Conservation (phyloP, 2,329 filamentous ascomycete genomes). For the Aspergillus jensenii region DNA sequence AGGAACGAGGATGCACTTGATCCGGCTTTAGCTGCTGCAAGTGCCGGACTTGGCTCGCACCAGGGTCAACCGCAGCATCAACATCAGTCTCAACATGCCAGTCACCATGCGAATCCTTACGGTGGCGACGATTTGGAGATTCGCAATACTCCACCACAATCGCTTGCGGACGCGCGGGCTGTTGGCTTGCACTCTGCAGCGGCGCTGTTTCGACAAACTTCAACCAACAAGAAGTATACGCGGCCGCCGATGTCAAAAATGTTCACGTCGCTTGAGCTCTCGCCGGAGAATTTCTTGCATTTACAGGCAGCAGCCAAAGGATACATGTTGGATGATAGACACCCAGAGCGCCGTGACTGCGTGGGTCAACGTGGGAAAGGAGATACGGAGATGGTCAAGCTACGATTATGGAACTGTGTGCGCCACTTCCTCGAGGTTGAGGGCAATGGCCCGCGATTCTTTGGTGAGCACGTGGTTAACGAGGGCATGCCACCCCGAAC, state of each 20-base stretch:
- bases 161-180: slow-evolving; percentile 46
- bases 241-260: slow-evolving; percentile 59
- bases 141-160: slow-evolving; percentile 37
- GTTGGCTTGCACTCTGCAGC: slow-evolving; percentile 55
- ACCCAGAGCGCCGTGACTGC: slow-evolving; percentile 57
- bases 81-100: slow-evolving; percentile 23
- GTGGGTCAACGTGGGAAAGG: slow-evolving; percentile 57
- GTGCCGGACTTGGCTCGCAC: slow-evolving; percentile 23
- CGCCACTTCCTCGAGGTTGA: slow-evolving; percentile 53
- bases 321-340: slow-evolving; percentile 57
- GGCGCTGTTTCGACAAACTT: slow-evolving; percentile 53
- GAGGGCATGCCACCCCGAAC: slow-evolving; percentile 40
- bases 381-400: slow-evolving; percentile 57
- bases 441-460: slow-evolving; percentile 54
- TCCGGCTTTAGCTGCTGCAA: slow-evolving; percentile 32
- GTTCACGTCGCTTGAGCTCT: slow-evolving; percentile 56
- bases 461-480: slow-evolving; percentile 47
- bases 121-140: slow-evolving; percentile 36
- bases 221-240: slow-evolving; percentile 56
- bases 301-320: slow-evolving; percentile 56
- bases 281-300: slow-evolving; percentile 57
- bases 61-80: slow-evolving; percentile 25
- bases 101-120: slow-evolving; percentile 28
- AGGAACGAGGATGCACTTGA: slow-evolving; percentile 40
- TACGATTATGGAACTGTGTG: slow-evolving; percentile 58